phyloP scores from a whole-genome alignment of 768 basidiomycete genomes.

The Termitomyces sp. region DNA sequence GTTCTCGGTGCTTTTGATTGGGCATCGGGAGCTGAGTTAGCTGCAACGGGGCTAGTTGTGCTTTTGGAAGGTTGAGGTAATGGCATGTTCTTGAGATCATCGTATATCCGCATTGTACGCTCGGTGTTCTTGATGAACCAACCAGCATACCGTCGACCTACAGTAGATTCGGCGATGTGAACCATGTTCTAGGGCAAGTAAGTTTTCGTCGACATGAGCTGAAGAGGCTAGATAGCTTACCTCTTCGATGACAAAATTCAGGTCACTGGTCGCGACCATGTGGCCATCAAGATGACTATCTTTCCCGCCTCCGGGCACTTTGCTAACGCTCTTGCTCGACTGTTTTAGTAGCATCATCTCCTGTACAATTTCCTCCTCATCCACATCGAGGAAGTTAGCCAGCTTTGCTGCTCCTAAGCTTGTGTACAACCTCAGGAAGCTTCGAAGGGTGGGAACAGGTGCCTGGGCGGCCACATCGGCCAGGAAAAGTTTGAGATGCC shows the following conservation, averaged over 20 bases:
- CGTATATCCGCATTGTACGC: conserved; percentile 81
- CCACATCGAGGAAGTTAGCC: conserved; percentile 84
- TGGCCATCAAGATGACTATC: conserved; percentile 77
- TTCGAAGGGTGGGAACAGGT: conserved; percentile 79
- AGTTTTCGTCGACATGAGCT: not conserved
- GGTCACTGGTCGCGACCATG: conserved; percentile 83
- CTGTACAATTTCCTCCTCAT: conserved; percentile 92
- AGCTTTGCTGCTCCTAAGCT: conserved; percentile 89
- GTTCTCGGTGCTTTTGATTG: conserved; percentile 26
- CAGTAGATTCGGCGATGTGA: conserved; percentile 91
- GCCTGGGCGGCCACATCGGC: conserved; percentile 71
- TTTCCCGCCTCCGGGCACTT: conserved; percentile 49
- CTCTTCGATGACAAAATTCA: conserved; percentile 94
- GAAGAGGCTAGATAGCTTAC: conserved; percentile 36
- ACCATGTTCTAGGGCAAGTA: conserved; percentile 75
- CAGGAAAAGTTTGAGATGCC: conserved; percentile 83
- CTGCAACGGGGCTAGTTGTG: conserved; percentile 15
- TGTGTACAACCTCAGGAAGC: conserved; percentile 93
- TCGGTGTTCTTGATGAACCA: conserved; percentile 98
- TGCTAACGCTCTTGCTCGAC: conserved; percentile 70
- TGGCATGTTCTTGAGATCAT: conserved; percentile 59
- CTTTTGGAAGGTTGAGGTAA: conserved; percentile 33
- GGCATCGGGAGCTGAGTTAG: conserved; percentile 19
- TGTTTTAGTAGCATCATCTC: conserved; percentile 98
- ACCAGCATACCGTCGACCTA: conserved; percentile 89